Base-by-base conservation (phyloP, 1,284 basidiomycete genomes). In the Exobasidium rhododendri region DNA sequence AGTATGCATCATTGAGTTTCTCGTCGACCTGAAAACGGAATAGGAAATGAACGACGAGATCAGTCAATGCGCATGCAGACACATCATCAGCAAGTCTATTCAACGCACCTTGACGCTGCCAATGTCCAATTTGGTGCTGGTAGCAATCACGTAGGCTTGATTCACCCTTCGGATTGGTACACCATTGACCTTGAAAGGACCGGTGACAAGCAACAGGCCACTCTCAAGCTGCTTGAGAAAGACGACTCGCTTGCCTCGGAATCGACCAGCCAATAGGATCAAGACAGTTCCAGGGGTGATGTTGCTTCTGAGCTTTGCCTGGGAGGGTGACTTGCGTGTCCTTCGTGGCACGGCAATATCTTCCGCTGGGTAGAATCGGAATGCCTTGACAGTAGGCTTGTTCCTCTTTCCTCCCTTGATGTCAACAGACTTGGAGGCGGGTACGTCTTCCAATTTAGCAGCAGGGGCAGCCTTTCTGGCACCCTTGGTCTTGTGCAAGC, bases 101-200 rank as follows among this genome's bases (percentile, higher is more conserved):
- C 51, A 31, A 81, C 86, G 68, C 71, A 91, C 91, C 83, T 87
- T 86, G 81, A 92, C 85, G 71, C 84, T 85, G 52, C 85, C 85
- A 69, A 98, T 83, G 75, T 97, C 91, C 77, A 98, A 83, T 84
- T 91, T 94, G 80, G 96, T 97, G 68, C 93, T 93, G 68, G 96
- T 99, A 68, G 94, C 92, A 80, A 99, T 97, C 68, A 96, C 94
- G 83, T 98, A 99, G 63, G 96, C 93, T 85, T 97, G 94, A 85
- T 94, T 96, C 69, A 99, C 94, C 82, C 96, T 88, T 82, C 94
- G 88, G 81, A 99, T 86, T 75, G 96, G 96, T 50, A 99, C 96
- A 82, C 96, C 96, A 84, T 98, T 99, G 82, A 98, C 81, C 87
- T 94, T 97, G 88, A 88, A 97, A 62, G 96, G 96, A 66, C 96